Conservation (phyloP, 2,329 filamentous ascomycete genomes). For the Paraphoma sp. region DNA sequence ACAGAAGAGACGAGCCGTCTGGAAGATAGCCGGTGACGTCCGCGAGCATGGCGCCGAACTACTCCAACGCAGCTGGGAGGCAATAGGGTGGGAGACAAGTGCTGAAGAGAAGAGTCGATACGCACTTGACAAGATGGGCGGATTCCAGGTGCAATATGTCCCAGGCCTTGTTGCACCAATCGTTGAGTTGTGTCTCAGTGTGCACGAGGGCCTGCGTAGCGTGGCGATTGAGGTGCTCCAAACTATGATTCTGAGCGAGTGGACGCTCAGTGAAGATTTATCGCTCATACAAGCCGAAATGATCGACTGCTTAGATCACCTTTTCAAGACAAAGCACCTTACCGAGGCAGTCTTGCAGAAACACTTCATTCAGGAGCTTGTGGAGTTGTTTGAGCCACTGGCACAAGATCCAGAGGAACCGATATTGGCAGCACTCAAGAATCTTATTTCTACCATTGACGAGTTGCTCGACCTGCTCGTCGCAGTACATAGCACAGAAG, state of each 20-base stretch:
- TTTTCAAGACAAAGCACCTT: constrained; percentile 88
- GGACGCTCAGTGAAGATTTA: constrained; percentile 92
- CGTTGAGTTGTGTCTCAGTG: constrained; percentile 91
- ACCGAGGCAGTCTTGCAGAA: constrained; percentile 92
- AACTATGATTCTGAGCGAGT: constrained; percentile 98
- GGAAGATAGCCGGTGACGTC: constrained; percentile 98
- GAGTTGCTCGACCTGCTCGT: constrained; percentile 90
- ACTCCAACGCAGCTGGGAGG: constrained; percentile 86
- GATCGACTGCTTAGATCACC: constrained; percentile 87
- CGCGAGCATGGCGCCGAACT: constrained; percentile 89
- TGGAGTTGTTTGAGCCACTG: constrained; percentile 79
- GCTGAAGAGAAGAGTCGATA: constrained; percentile 79
- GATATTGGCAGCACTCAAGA: constrained; percentile 76
- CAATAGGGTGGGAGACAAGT: constrained; percentile 93
- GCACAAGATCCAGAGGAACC: constrained; percentile 71
- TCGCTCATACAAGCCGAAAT: constrained; percentile 93
- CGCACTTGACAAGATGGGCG: constrained; percentile 83
- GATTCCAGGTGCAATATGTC: constrained; percentile 98
- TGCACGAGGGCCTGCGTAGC: constrained; percentile 86
- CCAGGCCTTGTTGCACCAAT: constrained; percentile 90
- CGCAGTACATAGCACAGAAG: constrained; percentile 81
- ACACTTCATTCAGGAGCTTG: constrained; percentile 84
- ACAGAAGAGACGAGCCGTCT: constrained; percentile 93
- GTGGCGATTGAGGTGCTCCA: constrained; percentile 94
- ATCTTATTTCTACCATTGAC: constrained; percentile 83